Base-by-base conservation (phyloP, 352 stramenopile species). In the Aphanomyces euteiches region DNA sequence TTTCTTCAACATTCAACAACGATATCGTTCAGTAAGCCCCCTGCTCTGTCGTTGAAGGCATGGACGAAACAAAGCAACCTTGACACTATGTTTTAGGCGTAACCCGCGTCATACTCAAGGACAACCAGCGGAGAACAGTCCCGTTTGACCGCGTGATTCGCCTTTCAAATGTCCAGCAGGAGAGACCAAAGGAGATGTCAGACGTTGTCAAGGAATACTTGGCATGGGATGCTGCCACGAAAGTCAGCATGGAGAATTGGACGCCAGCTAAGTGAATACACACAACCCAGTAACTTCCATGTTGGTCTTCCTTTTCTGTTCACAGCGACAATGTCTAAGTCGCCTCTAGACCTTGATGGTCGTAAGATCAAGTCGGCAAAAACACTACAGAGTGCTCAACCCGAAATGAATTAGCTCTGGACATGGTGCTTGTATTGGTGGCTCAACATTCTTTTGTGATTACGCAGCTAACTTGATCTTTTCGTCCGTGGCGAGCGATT, bases 191-290 rank as follows among this genome's bases (percentile, higher is more conserved):
- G 47, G 39, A 43, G 75, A 79, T 60, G 63, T 79, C 81, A 7
- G 76, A 75, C 57, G 67, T 78, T 45, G 77, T 88, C 13, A 68
- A 47, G 61, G 65, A 79, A 43, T 78, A 87, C 53, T 67, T 89
- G 12, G 61, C 48, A 34, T 88, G 79, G 79, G 79, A 88, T 48
- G 41, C 58, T 1, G 71, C 77, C 12, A 72, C 56, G 38, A 78
- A 73, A 34, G 34, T 73, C 17, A 75, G 40, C 58, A 73, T 85
- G 69, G 79, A 58, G 50, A 12, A 50, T 50, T 50, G 43, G 43
- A 50, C 43, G 43, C 10, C 43, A 50, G 43, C 10, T 50, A 50
- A 50, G 10, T 12, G 10, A 50, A 3, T n/a, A 12, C 10, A n/a
- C 43, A 50, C 10, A 12, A 50, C 43, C 10, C 43, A 48, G 43